Evolutionary conservation across 2,329 filamentous ascomycete species (phyloP).

Genomic region (Colletotrichum zoysiae): DNA sequence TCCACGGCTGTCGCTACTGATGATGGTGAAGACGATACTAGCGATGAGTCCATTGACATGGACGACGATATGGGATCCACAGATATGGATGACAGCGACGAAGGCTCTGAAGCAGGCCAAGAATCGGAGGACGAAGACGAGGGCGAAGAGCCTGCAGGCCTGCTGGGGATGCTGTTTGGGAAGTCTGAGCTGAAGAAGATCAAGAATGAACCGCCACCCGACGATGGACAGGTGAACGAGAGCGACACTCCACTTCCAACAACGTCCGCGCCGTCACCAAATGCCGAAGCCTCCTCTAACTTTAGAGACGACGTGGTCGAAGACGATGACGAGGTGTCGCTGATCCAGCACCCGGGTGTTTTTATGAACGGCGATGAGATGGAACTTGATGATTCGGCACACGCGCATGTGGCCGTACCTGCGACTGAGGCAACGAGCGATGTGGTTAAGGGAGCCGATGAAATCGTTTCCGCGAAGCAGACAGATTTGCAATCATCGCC

Average conservation of each 20-base stretch:
- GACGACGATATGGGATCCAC: conserved; percentile 74
- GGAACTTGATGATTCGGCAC: conserved; percentile 20
- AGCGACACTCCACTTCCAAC: neutral
- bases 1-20: neutral
- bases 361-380: conserved; percentile 21
- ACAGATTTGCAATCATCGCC: neutral
- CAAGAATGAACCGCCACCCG: conserved; percentile 52
- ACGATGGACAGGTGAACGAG: conserved; percentile 46
- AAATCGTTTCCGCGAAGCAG: neutral
- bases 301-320: conserved; percentile 46
- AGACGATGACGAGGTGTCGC: conserved; percentile 51
- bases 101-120: conserved; percentile 56
- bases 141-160: conserved; percentile 57
- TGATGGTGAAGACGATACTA: conserved; percentile 62
- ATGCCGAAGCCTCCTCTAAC: conserved; percentile 22
- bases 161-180: conserved; percentile 70
- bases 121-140: conserved; percentile 60
- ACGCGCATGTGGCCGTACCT: neutral
- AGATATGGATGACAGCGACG: conserved; percentile 62
- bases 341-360: conserved; percentile 50
- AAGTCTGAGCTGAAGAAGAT: conserved; percentile 69
- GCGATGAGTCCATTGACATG: conserved; percentile 77
- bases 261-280: neutral
- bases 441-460: neutral
- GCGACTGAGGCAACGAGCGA: neutral